These are phyloP conservation scores for Solanum arcanum DNA, from an alignment of 257 asterid genomes.

Conservation along the genomic window DNA sequence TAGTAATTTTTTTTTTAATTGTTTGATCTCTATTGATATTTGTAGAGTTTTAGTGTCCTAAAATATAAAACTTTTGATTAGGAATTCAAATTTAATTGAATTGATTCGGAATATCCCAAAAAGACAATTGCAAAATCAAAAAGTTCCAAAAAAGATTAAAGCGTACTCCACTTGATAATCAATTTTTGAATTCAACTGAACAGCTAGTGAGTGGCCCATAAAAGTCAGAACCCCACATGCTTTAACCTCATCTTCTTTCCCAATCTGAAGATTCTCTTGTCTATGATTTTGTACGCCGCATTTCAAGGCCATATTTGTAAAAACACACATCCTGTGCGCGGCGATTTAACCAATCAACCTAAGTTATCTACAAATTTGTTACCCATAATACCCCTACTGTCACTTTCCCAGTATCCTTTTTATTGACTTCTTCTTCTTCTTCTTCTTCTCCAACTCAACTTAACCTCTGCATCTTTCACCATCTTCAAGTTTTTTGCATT, in stretches of 20 bases:
- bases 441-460: background rate
- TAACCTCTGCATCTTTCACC: background rate
- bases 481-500: background rate
- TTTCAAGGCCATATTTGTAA: background rate
- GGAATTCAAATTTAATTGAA: no score
- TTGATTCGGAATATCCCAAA: no score
- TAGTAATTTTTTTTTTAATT: no score
- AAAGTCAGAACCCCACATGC: background rate
- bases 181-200: background rate
- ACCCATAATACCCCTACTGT: background rate
- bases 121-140: background rate
- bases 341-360: background rate
- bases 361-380: background rate
- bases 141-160: background rate
- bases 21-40: no score
- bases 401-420: background rate
- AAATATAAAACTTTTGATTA: no score
- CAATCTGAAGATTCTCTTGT: background rate
- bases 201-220: background rate
- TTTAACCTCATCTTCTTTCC: background rate
- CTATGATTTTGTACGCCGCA: background rate
- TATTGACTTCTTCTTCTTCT: background rate
- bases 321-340: background rate
- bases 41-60: no score
- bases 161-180: background rate